Evolutionary conservation across 1,284 basidiomycete genomes (phyloP).

Genomic region (Leccinum griseonigrum): DNA sequence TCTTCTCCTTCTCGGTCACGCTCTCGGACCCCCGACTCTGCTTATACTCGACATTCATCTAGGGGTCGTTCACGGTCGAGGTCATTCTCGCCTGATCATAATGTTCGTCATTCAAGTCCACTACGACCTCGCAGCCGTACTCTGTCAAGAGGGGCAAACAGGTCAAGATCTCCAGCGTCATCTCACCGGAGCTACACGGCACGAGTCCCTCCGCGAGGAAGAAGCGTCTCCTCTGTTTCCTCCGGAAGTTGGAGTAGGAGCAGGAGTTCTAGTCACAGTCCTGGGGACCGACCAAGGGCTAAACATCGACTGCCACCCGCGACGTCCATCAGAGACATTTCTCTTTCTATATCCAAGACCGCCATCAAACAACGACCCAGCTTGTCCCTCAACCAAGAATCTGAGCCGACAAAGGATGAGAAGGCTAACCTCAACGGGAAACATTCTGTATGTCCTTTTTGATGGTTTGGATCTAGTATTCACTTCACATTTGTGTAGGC

Average conservation of each 20-base stretch:
- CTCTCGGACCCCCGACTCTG: slow-evolving; percentile 61
- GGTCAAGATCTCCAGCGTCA: slow-evolving; percentile 39
- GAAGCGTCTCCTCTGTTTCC: slow-evolving; percentile 47
- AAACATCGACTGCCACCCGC: slow-evolving; percentile 63
- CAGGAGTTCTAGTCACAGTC: slow-evolving; percentile 54
- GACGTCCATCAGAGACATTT: slow-evolving; percentile 42
- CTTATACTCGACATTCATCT: slow-evolving; percentile 62
- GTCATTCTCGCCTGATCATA: slow-evolving; percentile 55
- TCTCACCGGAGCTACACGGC: slow-evolving; percentile 34
- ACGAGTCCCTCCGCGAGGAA: slow-evolving; percentile 32
- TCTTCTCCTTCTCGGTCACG: slow-evolving; percentile 52
- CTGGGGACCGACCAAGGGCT: slow-evolving; percentile 45
- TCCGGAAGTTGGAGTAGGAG: slow-evolving; percentile 50
- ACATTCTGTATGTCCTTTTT: slow-evolving; percentile 27
- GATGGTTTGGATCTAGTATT: neutral
- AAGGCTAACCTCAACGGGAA: slow-evolving; percentile 35
- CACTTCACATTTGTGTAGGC: slow-evolving; percentile 19
- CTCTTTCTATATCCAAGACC: slow-evolving; percentile 35
- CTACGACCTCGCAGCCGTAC: slow-evolving; percentile 34
- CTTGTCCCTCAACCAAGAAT: slow-evolving; percentile 22
- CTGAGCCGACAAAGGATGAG: slow-evolving; percentile 27
- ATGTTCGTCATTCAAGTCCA: slow-evolving; percentile 49
- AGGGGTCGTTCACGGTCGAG: slow-evolving; percentile 61
- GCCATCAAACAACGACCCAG: slow-evolving; percentile 26
- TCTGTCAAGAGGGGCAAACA: slow-evolving; percentile 28